These are phyloP conservation scores for Xylaria sp. DNA, from an alignment of 2,329 filamentous ascomycete species.

Conservation along the genomic window DNA sequence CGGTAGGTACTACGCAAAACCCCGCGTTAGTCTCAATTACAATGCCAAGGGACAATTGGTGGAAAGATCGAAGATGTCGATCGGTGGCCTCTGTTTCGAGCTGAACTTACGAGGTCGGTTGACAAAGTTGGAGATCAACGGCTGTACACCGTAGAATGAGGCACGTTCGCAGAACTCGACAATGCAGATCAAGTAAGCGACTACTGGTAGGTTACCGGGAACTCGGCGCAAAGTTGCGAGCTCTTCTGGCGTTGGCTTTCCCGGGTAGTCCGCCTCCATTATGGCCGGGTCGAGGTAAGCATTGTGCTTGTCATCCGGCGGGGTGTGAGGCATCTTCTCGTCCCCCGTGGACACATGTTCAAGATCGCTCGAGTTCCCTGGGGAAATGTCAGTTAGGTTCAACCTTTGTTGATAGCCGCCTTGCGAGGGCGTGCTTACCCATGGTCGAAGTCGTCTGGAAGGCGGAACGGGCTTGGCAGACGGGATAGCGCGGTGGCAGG, in stretches of 20 bases:
- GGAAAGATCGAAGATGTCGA: not conserved
- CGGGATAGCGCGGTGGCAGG: constrained; percentile 19
- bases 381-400: constrained; percentile 16
- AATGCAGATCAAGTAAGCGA: constrained; percentile 67
- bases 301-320: constrained; percentile 41
- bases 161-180: constrained; percentile 71
- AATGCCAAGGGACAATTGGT: not conserved
- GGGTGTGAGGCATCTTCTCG: constrained; percentile 43
- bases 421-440: constrained; percentile 30
- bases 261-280: constrained; percentile 48
- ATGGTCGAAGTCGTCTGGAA: constrained; percentile 32
- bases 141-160: constrained; percentile 68
- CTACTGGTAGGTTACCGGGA: constrained; percentile 61
- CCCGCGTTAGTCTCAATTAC: constrained; percentile 12
- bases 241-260: constrained; percentile 61
- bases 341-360: constrained; percentile 39
- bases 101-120: constrained; percentile 59
- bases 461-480: constrained; percentile 28
- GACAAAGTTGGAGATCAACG: constrained; percentile 69
- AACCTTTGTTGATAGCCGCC: not conserved
- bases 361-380: constrained; percentile 38
- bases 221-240: constrained; percentile 53
- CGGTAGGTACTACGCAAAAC: constrained; percentile 57
- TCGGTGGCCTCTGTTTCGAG: not conserved
- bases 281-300: constrained; percentile 44